Base-by-base conservation (phyloP, 495 filamentous ascomycete genomes). In the Usnea hakonensis region DNA sequence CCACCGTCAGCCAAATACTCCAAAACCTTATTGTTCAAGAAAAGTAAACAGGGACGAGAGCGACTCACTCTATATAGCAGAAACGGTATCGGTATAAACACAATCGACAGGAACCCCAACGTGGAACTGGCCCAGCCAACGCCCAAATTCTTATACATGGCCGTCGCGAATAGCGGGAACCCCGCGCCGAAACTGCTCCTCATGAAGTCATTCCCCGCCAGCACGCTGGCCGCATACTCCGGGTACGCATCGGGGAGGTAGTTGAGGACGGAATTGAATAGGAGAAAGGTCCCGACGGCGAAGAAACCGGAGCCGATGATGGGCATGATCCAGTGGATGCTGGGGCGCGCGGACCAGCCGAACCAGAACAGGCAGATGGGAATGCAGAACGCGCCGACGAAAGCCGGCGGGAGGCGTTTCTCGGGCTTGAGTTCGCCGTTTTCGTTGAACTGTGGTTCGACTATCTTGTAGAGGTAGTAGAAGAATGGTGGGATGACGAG, bases 61-160 rank as follows among this genome's bases (percentile, higher is more conserved):
- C 63, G 68, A 40, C 69, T 66, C 10, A 68, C 5, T 63, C 71
- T 70, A 21, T 76, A 73, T 43, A 77, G 37, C 6, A 76, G 43
- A 54, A 75, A 72, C 30, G 75, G 74, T 53, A 75, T 76, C 53
- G 76, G 72, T 52, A 78, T 67, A 57, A 77, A 75, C 5, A 71
- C 50, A 16, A 77, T 64, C 0, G 70, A 62, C 59, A 90, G 71
- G 52, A 82, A 86, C 0, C 78, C 87, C n/a, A 88, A 76, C 37
- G 87, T 71, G 38, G 73, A 80, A 40, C 79, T 83, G 2, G 84
- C 87, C 73, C 85, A 87, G 0, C 76, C 80, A 16, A 88, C 78
- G 0, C 85, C 87, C 14, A 87, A 69, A 55, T 81, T 83, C 54
- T 83, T 77, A 58, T 83, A 87, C 73, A 86, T 70, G 17, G 78